Conservation (phyloP, 2,329 filamentous ascomycete species). For the Ceratocystis colombiana region DNA sequence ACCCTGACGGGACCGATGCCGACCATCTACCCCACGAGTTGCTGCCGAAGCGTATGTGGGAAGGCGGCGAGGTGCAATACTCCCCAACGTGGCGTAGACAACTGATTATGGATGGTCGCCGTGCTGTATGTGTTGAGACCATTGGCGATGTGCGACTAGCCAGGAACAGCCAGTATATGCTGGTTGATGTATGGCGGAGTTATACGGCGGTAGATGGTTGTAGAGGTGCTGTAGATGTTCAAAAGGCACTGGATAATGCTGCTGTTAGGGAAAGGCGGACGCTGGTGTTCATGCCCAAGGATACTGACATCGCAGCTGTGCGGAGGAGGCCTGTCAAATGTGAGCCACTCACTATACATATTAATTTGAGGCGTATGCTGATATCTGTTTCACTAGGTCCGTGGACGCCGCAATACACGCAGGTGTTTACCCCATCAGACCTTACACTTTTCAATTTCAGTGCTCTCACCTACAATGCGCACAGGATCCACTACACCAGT, state of each 20-base stretch:
- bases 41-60: conserved; percentile 77
- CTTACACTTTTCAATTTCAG: conserved; percentile 80
- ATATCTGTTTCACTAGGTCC: conserved; percentile 9
- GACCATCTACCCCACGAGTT: conserved; percentile 57
- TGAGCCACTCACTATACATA: conserved; percentile 25
- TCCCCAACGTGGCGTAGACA: conserved; percentile 30
- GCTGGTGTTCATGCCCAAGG: conserved; percentile 44
- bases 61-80: conserved; percentile 62
- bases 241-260: conserved; percentile 26
- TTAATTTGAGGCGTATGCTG: background rate
- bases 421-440: conserved; percentile 55
- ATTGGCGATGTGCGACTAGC: conserved; percentile 35
- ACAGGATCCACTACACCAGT: conserved; percentile 75
- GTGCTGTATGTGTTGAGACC: conserved; percentile 39
- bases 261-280: conserved; percentile 41
- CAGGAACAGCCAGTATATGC: conserved; percentile 35
- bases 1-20: conserved; percentile 75
- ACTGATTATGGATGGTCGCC: conserved; percentile 35
- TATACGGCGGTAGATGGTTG: conserved; percentile 34
- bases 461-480: conserved; percentile 83
- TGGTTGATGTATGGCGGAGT: conserved; percentile 42
- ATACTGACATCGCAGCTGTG: conserved; percentile 26
- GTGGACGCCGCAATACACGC: conserved; percentile 10
- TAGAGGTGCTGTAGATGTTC: background rate
- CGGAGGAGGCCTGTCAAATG: conserved; percentile 29